A percentile compares a stretch with the other conserved stretches of the same genome.
Conservation (phyloP, 805 yeast species). For the Ogataea wickerhamii region DNA sequence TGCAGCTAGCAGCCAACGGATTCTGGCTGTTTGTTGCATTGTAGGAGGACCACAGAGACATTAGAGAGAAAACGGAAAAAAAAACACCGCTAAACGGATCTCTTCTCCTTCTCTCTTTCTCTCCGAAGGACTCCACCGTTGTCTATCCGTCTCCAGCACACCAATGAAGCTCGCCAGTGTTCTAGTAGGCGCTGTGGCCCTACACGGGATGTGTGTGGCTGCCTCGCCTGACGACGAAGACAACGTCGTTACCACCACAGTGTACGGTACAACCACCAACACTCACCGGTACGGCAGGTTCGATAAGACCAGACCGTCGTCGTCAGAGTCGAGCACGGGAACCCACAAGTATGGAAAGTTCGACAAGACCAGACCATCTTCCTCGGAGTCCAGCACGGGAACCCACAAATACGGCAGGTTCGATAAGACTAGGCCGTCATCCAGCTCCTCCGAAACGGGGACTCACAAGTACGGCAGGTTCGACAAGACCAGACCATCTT, state of each 20-base stretch:
- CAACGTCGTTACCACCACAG: conserved; percentile 33
- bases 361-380: conserved; percentile 42
- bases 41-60: too few relatives aligned
- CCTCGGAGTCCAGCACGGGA: conserved; percentile 38
- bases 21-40: too few relatives aligned
- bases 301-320: conserved; percentile 40
- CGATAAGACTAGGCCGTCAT: conserved; percentile 40
- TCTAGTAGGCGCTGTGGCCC: conserved; percentile 6
- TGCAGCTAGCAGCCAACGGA: too few relatives aligned
- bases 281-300: conserved; percentile 47
- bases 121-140: too few relatives aligned
- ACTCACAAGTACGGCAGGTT: conserved; percentile 49
- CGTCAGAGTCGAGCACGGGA: conserved; percentile 31
- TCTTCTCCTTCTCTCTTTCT: too few relatives aligned
- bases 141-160: too few relatives aligned
- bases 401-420: conserved; percentile 58
- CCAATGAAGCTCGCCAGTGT: conserved; percentile 41
- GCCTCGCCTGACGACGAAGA: conserved; percentile 32
- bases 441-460: conserved; percentile 31
- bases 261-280: conserved; percentile 30
- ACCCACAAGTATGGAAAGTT: conserved; percentile 49
- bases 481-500: conserved; percentile 40
- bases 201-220: not conserved
- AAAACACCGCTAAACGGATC: too few relatives aligned
- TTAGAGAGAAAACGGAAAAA: too few relatives aligned